Evolutionary conservation across 495 filamentous ascomycete species (phyloP), one percentile per base, ranked within the genome.

Genomic region (Choiromyces venosus): DNA sequence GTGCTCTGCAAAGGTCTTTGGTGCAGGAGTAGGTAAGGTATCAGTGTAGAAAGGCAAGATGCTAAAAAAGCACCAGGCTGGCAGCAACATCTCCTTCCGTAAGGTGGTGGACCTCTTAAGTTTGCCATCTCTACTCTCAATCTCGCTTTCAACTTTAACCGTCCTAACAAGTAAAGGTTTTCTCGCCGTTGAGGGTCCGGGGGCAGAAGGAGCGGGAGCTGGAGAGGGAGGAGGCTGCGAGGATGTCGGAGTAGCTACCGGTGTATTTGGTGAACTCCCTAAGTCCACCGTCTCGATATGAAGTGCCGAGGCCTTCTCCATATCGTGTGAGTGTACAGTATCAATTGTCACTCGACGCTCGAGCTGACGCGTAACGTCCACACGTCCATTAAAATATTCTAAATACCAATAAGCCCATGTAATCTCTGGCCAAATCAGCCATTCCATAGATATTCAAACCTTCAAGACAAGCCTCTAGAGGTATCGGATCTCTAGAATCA

Each of bases 61-160:
- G 10, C 76, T 79, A 82, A 97, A 97, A 79, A 99, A 97, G 78
- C 97, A 95, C 94, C 94, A 99, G 18, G 95, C 95, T 18, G 94
- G 95, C 86, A 99, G 96, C 81, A 94, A 88, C 19, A 97, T 91
- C 79, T 95, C 93, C 81, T 91, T 95, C 44, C 91, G 85, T 40
- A 91, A 46, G 66, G 79, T 85, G 70, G 74, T 86, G 40, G 83
- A 87, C 14, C 83, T 84, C 56, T 82, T 85, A 36, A 81, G 82
- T 67, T 80, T 83, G 4, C 82, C 83, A 70, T 81, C 82, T 65
- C 83, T 80, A 14, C 83, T 77, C 29, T 86, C 68, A 21, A 80
- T 79, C 37, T 79, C 73, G 21, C 76, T 82, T n/a, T 86, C 85
- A 46, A 77, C 74, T 42, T 52, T 78, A 81, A 61, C 79, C 82